These are phyloP conservation scores for Fusarium agapanthi DNA, from an alignment of 2,329 filamentous ascomycete genomes.

Conservation along the genomic window DNA sequence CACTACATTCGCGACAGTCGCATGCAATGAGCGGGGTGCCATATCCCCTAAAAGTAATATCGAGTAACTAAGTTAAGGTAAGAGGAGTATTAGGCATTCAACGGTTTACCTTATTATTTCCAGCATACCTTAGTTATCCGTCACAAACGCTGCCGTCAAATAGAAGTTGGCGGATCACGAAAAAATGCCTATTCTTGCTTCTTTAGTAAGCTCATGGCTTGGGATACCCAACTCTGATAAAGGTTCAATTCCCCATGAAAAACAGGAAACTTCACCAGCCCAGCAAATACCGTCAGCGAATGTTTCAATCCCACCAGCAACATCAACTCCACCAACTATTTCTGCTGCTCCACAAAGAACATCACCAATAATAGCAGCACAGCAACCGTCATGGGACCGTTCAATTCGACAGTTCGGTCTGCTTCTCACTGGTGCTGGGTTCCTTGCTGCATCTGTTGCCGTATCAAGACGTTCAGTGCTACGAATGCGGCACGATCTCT, in stretches of 20 bases:
- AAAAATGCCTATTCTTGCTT: conserved; percentile 10
- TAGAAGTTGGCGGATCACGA: not conserved
- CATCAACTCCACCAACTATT: not conserved
- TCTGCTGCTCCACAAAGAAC: not conserved
- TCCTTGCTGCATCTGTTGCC: conserved; percentile 75
- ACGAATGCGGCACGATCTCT: conserved; percentile 66
- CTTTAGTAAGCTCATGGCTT: conserved; percentile 30
- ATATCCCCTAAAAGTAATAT: not conserved
- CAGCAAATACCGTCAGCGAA: conserved; percentile 28
- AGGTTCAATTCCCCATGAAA: not conserved
- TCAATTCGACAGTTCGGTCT: conserved; percentile 69
- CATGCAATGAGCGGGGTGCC: conserved; percentile 25
- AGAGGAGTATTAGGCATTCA: not conserved
- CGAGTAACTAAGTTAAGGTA: not conserved
- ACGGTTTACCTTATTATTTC: not conserved
- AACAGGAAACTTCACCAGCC: conserved; percentile 16
- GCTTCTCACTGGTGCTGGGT: conserved; percentile 78
- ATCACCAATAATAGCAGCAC: not conserved
- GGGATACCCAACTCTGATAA: conserved; percentile 27
- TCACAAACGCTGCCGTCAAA: not conserved
- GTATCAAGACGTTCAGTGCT: conserved; percentile 76
- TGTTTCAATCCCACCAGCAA: not conserved
- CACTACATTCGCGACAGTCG: not conserved
- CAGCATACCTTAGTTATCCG: not conserved
- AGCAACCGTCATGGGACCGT: conserved; percentile 52